Base-by-base conservation (phyloP, 2,329 filamentous ascomycete genomes). In the Grosmannia huntii region DNA sequence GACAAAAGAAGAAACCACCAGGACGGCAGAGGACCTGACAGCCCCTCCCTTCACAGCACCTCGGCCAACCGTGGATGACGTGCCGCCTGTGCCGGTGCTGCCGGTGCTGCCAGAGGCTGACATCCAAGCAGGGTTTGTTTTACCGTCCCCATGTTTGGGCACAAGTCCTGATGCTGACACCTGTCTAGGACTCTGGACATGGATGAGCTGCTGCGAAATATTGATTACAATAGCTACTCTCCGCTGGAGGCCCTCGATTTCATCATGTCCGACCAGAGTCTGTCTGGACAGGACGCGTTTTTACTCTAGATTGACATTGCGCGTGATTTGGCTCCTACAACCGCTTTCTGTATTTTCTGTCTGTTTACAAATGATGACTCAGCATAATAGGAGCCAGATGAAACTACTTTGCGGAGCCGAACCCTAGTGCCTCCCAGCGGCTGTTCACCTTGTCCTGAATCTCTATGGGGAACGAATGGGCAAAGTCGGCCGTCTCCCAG, bases 381-480 rank as follows among this genome's bases (percentile, higher is more conserved):
- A 9, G 12, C 10, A 16, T 38, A 4, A 6, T 4, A 14, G 12
- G 41, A 19, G 21, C 41, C 2, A 19, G 14, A n/a, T n/a, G 19
- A 1, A 21, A 7, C 16, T 44, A 44, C 41, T 44, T 44, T 41
- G 38, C 19, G 41, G 19, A 44, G 41, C 41, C 41, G 19, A 55
- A 9, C 41, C 53, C 53, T 4, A 46, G 19, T 19, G 38, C n/a
- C 33, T 16, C 31, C 71, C 71, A 73, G n/a, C 65, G 67, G 2
- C 21, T 56, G 27, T 68, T 60, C 0, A 77, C 70, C 59, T 67
- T 73, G 6, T 67, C 61, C 61, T 76, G 67, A 0, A 78, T 11
- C 0, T 71, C 69, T n/a, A 67, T 61, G 0, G 75, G 73, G 59
- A 72, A 73, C 0, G 66, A 68, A 9, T 66, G 59, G 57, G 68